These are phyloP conservation scores for Paraleonurus japonicus DNA, from an alignment of 257 asterid genomes.

Conservation along the genomic window DNA sequence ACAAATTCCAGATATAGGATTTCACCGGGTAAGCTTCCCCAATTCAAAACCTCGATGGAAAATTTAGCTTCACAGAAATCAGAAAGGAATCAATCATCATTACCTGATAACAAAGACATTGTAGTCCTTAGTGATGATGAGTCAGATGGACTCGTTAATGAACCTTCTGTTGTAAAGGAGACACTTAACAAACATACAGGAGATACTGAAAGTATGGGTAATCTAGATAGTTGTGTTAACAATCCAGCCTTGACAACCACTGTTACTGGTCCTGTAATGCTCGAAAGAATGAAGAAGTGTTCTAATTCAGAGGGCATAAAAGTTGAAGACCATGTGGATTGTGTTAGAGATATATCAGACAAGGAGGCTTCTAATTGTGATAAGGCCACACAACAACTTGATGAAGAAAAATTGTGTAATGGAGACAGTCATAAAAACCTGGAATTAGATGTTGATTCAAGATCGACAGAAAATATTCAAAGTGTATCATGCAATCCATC, in stretches of 20 bases:
- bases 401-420: slow-evolving; percentile 35
- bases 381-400: slow-evolving; percentile 39
- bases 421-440: slow-evolving; percentile 44
- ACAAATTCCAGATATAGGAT: slow-evolving; percentile 31
- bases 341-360: slow-evolving; percentile 15
- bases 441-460: slow-evolving; percentile 46
- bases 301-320: slow-evolving; percentile 39
- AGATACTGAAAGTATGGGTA: slow-evolving; percentile 26
- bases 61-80: slow-evolving; percentile 32
- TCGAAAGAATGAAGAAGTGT: slow-evolving; percentile 32
- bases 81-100: slow-evolving; percentile 38
- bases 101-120: slow-evolving; percentile 41
- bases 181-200: slow-evolving; percentile 32
- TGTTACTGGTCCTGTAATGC: slow-evolving; percentile 10
- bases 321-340: slow-evolving; percentile 40
- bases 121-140: slow-evolving; percentile 75
- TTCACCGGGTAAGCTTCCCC: slow-evolving; percentile 29
- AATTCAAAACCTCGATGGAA: slow-evolving; percentile 24
- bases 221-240: slow-evolving; percentile 26
- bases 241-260: slow-evolving; percentile 26
- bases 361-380: slow-evolving; percentile 32
- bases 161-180: slow-evolving; percentile 34
- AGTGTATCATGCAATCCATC: slow-evolving; percentile 49
- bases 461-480: slow-evolving; percentile 43
- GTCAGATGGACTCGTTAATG: slow-evolving; percentile 38